These are phyloP conservation scores for Epichloe sp. DNA, from an alignment of 2,329 filamentous ascomycete species.

Conservation along the genomic window DNA sequence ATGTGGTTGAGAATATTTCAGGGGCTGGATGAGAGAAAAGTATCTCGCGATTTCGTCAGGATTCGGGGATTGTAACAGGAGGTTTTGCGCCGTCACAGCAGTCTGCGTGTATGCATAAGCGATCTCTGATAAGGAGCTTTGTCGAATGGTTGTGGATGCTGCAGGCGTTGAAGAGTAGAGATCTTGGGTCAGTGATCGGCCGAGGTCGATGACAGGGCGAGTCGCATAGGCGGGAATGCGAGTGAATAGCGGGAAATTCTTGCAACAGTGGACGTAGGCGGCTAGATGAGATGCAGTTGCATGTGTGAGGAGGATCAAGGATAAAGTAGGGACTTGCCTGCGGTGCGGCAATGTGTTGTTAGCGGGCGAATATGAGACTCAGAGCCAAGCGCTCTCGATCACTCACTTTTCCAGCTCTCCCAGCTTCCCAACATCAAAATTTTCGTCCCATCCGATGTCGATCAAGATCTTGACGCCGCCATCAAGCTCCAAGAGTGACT, in stretches of 20 bases:
- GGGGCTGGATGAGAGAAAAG: constrained; percentile 77
- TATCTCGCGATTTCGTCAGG: constrained; percentile 83
- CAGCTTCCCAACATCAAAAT: constrained; percentile 70
- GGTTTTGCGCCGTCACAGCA: constrained; percentile 35
- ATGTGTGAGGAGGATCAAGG: constrained; percentile 87
- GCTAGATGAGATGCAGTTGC: constrained; percentile 84
- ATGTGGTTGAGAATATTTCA: constrained; percentile 95
- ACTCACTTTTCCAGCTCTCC: constrained; percentile 78
- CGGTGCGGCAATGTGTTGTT: constrained; percentile 6
- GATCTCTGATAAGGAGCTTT: constrained; percentile 55
- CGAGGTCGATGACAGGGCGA: constrained; percentile 81
- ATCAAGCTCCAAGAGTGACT: constrained; percentile 93
- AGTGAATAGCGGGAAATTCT: constrained; percentile 82
- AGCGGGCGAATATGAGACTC: constrained; percentile 7
- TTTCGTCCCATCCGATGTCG: constrained; percentile 92
- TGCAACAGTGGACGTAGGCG: constrained; percentile 93
- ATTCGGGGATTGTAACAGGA: constrained; percentile 58
- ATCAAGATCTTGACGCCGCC: constrained; percentile 91
- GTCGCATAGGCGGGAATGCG: constrained; percentile 93
- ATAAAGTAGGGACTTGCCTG: constrained; percentile 86
- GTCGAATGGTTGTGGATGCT: constrained; percentile 73
- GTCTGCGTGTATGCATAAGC: constrained; percentile 40
- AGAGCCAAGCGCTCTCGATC: not conserved
- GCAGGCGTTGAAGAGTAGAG: constrained; percentile 80
- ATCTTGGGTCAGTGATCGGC: constrained; percentile 80